Conservation (phyloP, 2,329 filamentous ascomycete genomes). For the Huntiella omanensis region DNA sequence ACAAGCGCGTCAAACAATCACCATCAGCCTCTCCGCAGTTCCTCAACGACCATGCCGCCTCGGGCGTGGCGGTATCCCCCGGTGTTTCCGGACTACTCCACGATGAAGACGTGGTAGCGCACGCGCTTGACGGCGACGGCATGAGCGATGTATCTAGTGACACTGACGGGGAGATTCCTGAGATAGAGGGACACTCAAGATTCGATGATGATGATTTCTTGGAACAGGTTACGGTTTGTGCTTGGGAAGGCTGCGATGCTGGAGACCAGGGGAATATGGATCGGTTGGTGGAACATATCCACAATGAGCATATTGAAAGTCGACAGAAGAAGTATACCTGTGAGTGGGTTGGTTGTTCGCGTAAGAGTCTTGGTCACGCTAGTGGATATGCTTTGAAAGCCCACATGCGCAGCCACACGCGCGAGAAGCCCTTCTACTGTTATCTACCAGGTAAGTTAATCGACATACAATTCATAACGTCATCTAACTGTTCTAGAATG, state of each 20-base stretch:
- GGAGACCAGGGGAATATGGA: slow-evolving; percentile 68
- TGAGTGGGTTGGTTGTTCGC: slow-evolving; percentile 78
- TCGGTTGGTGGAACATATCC: slow-evolving; percentile 61
- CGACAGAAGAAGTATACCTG: slow-evolving; percentile 96
- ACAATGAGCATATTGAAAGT: slow-evolving; percentile 84
- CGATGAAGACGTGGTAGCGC: slow-evolving; percentile 14
- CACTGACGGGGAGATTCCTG: slow-evolving; percentile 68
- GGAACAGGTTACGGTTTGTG: slow-evolving; percentile 60
- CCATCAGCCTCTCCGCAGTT: too few relatives aligned
- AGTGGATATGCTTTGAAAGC: slow-evolving; percentile 91
- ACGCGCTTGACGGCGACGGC: slow-evolving; percentile 20
- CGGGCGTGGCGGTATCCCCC: slow-evolving; percentile 8
- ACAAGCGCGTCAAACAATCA: too few relatives aligned
- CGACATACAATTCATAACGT: not conserved
- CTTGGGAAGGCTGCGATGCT: slow-evolving; percentile 55
- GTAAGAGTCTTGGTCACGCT: slow-evolving; percentile 81
- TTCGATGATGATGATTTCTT: slow-evolving; percentile 57
- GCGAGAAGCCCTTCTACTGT: slow-evolving; percentile 97
- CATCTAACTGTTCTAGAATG: slow-evolving; percentile 45
- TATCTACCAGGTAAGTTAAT: slow-evolving; percentile 57
- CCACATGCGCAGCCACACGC: slow-evolving; percentile 92
- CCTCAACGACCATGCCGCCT: too few relatives aligned
- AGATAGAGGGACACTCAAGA: slow-evolving; percentile 46
- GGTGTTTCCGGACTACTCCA: slow-evolving; percentile 14
- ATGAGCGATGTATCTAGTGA: slow-evolving; percentile 71